phyloP scores from a whole-genome alignment of 78 protist species.

The Planoprotostelium fungivorum region DNA sequence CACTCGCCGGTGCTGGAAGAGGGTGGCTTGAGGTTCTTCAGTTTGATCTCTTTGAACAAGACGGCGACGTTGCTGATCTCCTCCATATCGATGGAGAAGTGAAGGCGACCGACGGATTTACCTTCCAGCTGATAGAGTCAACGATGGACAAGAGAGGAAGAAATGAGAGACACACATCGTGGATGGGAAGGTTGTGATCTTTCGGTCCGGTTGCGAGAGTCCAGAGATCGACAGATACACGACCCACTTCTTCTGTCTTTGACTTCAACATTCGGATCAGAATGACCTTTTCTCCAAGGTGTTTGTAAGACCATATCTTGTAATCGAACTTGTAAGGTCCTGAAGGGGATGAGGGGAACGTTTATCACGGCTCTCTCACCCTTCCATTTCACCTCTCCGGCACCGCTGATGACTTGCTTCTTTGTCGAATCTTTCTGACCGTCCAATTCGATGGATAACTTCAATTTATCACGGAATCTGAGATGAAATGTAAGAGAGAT shows the following conservation, averaged over 20 bases:
- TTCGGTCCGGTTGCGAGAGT: constrained; percentile 54
- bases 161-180: background rate
- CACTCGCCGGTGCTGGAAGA: background rate
- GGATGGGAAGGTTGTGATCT: constrained; percentile 1
- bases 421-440: background rate
- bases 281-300: background rate
- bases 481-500: background rate
- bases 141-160: background rate
- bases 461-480: background rate
- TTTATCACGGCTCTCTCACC: too few relatives aligned
- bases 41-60: background rate
- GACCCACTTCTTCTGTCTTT: constrained; percentile 13
- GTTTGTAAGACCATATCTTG: background rate
- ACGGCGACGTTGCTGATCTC: background rate
- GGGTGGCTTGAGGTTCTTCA: background rate
- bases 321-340: background rate
- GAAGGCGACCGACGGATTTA: background rate
- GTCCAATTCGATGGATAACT: background rate
- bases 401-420: background rate
- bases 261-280: background rate
- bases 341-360: background rate
- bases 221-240: constrained; percentile 30
- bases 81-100: background rate
- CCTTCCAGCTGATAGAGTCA: background rate
- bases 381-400: background rate